A percentile compares a stretch with the other conserved stretches of the same genome.
phyloP scores from a whole-genome alignment of 257 asterid species.

The Voacanga thouarsii region DNA sequence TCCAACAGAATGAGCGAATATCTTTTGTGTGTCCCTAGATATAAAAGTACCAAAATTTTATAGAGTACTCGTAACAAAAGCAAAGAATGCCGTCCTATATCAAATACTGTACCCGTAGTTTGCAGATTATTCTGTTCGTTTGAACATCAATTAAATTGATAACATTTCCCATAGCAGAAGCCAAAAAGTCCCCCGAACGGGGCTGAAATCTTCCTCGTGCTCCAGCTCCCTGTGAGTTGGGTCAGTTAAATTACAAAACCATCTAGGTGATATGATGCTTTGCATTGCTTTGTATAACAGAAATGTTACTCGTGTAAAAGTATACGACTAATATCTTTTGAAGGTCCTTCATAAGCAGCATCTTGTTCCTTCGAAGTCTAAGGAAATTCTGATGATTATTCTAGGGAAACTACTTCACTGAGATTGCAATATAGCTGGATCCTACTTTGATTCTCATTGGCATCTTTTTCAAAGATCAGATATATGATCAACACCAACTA shows the following conservation, averaged over 20 bases:
- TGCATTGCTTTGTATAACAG: neutral
- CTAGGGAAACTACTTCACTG: neutral
- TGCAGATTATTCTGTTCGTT: slow-evolving; percentile 24
- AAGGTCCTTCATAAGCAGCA: neutral
- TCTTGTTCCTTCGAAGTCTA: neutral
- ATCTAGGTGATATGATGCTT: neutral
- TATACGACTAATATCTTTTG: neutral
- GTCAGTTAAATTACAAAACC: slow-evolving; percentile 12
- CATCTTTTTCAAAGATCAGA: neutral
- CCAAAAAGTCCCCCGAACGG: slow-evolving; percentile 32
- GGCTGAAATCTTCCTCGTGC: slow-evolving; percentile 48
- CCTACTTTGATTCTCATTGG: neutral
- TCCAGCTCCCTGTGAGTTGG: slow-evolving; percentile 43
- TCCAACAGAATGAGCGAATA: slow-evolving; percentile 43
- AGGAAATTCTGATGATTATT: too few species aligned
- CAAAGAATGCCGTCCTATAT: neutral
- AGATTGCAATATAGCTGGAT: neutral
- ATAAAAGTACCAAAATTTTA: neutral
- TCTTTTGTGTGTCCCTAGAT: slow-evolving; percentile 42
- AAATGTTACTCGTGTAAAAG: neutral
- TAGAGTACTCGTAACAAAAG: neutral
- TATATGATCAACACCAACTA: neutral
- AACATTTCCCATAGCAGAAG: slow-evolving; percentile 37
- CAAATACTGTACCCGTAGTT: slow-evolving; percentile 33
- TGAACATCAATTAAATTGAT: slow-evolving; percentile 41